phyloP scores from a whole-genome alignment of 495 filamentous ascomycete genomes.

The Neurospora discreta region DNA sequence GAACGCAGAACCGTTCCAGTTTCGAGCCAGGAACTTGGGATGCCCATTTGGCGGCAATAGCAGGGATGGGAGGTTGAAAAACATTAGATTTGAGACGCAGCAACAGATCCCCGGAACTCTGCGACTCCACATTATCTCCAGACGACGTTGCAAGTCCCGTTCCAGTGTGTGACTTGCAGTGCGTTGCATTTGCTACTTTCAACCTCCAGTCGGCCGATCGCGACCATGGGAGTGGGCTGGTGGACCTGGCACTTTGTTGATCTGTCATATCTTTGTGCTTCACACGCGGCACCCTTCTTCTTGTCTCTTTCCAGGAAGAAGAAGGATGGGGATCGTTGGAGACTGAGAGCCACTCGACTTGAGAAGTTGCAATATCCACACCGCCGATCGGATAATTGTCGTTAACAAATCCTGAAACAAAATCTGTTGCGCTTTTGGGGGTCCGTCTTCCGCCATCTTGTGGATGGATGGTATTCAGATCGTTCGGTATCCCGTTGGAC shows the following conservation, averaged over 20 bases:
- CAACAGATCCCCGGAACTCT: neutral
- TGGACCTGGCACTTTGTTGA: neutral
- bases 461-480: neutral
- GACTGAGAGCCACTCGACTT: neutral
- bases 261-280: too few species aligned
- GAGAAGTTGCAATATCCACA: neutral
- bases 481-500: neutral
- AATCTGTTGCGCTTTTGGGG: neutral
- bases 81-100: neutral
- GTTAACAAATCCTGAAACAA: neutral
- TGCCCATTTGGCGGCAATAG: neutral
- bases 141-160: neutral
- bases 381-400: neutral
- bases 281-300: neutral
- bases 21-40: neutral
- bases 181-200: neutral
- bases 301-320: neutral
- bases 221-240: neutral
- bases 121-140: neutral
- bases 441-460: neutral
- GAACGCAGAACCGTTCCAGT: neutral
- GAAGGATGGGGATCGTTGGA: neutral
- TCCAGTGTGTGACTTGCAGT: neutral
- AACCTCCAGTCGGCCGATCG: neutral
- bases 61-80: neutral